Conservation (phyloP, 2,329 filamentous ascomycete species). For the Calonectria henricotiae region DNA sequence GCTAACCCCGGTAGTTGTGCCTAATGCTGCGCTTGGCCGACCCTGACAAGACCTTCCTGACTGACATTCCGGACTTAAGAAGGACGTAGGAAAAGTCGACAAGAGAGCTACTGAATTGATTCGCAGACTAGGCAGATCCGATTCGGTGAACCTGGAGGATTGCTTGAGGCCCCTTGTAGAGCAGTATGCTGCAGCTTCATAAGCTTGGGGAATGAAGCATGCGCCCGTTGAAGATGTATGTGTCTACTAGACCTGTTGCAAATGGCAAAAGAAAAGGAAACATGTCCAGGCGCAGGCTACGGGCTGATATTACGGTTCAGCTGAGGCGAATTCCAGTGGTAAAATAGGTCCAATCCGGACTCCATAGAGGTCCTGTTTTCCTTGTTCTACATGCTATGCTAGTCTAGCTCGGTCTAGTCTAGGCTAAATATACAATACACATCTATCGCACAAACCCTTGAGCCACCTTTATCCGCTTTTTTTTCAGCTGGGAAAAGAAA, state of each 20-base stretch:
- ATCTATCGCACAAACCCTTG: slow-evolving; percentile 10
- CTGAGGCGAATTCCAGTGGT: not conserved
- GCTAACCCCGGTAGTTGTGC: slow-evolving; percentile 22
- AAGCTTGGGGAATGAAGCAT: not conserved
- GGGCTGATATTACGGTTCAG: not conserved
- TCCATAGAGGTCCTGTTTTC: slow-evolving; percentile 2
- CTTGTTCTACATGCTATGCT: slow-evolving; percentile 21
- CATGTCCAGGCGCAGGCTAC: not conserved
- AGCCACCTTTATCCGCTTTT: not conserved
- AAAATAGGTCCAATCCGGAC: slow-evolving; percentile 12
- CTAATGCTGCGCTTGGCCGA: slow-evolving; percentile 20
- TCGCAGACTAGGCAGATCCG: not conserved
- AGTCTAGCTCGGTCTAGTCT: slow-evolving; percentile 23
- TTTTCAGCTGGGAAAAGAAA: not conserved
- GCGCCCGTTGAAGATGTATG: not conserved
- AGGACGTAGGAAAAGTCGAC: slow-evolving; percentile 13
- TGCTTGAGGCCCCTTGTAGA: slow-evolving; percentile 15
- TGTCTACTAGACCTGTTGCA: too few relatives aligned
- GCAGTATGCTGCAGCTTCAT: not conserved
- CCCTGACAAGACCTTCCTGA: not conserved
- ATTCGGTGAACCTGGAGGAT: slow-evolving; percentile 26
- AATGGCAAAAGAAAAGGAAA: not conserved
- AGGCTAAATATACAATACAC: slow-evolving; percentile 24
- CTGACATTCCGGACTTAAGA: slow-evolving; percentile 18
- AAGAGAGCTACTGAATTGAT: slow-evolving; percentile 21